Conservation (phyloP, 352 stramenopile species). For the Phytophthora idaei region DNA sequence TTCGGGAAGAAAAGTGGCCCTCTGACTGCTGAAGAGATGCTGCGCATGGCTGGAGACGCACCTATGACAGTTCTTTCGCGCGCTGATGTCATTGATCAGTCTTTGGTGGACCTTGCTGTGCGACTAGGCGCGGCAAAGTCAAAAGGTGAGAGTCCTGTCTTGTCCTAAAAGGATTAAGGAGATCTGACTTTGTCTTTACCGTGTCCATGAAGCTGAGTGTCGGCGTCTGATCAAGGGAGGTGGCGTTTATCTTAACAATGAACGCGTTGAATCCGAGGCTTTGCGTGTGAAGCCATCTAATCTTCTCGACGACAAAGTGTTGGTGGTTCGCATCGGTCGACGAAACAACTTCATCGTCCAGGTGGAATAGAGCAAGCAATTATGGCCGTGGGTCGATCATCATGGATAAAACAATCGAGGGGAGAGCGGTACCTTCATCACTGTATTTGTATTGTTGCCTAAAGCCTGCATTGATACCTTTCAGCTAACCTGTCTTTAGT, state of each 20-base stretch:
- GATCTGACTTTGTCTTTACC: slow-evolving; percentile 13
- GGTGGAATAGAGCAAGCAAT: slow-evolving; percentile 36
- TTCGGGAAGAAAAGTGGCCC: slow-evolving; percentile 67
- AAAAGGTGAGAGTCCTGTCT: slow-evolving; percentile 68
- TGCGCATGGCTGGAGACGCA: slow-evolving; percentile 72
- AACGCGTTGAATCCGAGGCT: slow-evolving; percentile 66
- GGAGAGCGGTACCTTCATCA: neutral
- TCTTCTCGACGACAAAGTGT: slow-evolving; percentile 67
- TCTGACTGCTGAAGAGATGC: slow-evolving; percentile 72
- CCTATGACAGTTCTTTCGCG: slow-evolving; percentile 46
- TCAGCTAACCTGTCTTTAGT: too few relatives aligned
- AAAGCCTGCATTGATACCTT: neutral
- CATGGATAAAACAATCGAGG: slow-evolving; percentile 1
- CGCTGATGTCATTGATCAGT: slow-evolving; percentile 67
- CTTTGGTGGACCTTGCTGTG: slow-evolving; percentile 93
- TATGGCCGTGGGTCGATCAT: neutral
- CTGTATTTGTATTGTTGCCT: neutral
- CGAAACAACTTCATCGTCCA: slow-evolving; percentile 86
- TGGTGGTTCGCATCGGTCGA: slow-evolving; percentile 74
- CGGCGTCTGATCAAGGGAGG: slow-evolving; percentile 95
- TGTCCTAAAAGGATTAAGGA: neutral
- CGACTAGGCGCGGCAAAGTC: slow-evolving; percentile 88
- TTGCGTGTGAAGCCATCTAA: slow-evolving; percentile 43
- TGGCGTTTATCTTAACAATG: slow-evolving; percentile 94
- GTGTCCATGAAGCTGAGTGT: slow-evolving; percentile 82